Conservation (phyloP, 2,329 filamentous ascomycete genomes). For the Xylariomycetidae sp. region DNA sequence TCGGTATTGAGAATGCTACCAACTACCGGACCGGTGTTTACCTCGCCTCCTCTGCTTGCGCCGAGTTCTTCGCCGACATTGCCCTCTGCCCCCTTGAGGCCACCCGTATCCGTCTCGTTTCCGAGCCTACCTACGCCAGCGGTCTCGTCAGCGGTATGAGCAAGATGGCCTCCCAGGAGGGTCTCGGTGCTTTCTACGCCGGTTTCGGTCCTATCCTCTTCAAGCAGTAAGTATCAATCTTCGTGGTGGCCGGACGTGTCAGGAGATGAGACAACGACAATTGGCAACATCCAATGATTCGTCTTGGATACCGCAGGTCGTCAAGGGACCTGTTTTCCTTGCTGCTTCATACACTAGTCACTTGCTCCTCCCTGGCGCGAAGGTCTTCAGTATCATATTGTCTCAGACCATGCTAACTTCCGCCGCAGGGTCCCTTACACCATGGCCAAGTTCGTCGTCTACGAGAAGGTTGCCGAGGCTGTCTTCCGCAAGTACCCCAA, state of each 20-base stretch:
- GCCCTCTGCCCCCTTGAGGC: conserved; percentile 72
- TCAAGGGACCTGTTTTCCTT: background rate
- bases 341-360: too few relatives aligned
- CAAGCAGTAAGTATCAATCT: conserved; percentile 58
- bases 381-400: too few relatives aligned
- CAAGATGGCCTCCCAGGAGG: conserved; percentile 65
- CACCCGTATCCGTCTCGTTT: conserved; percentile 72
- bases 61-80: conserved; percentile 54
- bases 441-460: conserved; percentile 77
- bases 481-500: conserved; percentile 60
- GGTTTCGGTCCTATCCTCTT: conserved; percentile 68
- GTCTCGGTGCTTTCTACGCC: conserved; percentile 67
- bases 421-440: conserved; percentile 63
- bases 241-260: too few relatives aligned
- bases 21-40: conserved; percentile 65
- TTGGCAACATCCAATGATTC: background rate
- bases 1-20: conserved; percentile 59
- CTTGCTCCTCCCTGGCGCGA: too few relatives aligned
- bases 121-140: conserved; percentile 63
- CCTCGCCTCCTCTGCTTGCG: conserved; percentile 49
- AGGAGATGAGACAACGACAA: too few relatives aligned
- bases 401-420: conserved; percentile 5
- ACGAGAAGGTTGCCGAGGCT: conserved; percentile 66
- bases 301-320: background rate
- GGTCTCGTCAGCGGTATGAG: conserved; percentile 61